Evolutionary conservation across 225 moss, liverwort and hornwort genomes (phyloP), one percentile per base, ranked within the genome.

Genomic region (Takakia lepidozioides): DNA sequence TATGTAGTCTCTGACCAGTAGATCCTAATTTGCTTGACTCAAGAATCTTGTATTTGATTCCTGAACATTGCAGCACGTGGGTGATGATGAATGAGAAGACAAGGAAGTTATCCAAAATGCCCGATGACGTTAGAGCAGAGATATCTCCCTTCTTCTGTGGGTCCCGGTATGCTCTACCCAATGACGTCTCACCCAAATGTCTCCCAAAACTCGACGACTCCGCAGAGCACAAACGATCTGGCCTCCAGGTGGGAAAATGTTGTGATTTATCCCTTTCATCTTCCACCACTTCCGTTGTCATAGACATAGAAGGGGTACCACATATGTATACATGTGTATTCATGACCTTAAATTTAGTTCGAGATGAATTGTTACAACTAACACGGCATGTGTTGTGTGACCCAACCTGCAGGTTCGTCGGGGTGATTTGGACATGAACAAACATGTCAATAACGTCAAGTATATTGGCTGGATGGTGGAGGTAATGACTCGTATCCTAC

Each of bases 381-480:
- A n/a, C n/a, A n/a, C n/a, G n/a, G n/a, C n/a, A n/a, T n/a, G n/a
- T n/a, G n/a, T n/a, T n/a, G n/a, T n/a, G n/a, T n/a, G n/a, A n/a
- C n/a, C n/a, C n/a, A n/a, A n/a, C n/a, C n/a, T 32, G 60, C 65
- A 72, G 73, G 46, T 61, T n/a, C 48, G 66, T 16, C 45, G 62
- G 19, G 45, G 30, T 40, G 73, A 73, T 51, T 43, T 73, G 57
- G 73, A 73, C 20, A 67, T 67, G 61, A 73, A 73, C 41, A 57
- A 73, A 18, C 73, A 73, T 25, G 73, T 73, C 8, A 73, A 73
- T 52, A 73, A 73, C 30, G 67, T 73, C 25, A 73, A 73, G 53
- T 73, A 73, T 40, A 58, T 73, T 17, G 54, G 29, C 42, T 73
- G 73, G 73, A 62, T 73, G 57, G 45, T 67, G 52, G 67, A 73